Conservation (phyloP, 306 rosid species). For the Corylus avellana region DNA sequence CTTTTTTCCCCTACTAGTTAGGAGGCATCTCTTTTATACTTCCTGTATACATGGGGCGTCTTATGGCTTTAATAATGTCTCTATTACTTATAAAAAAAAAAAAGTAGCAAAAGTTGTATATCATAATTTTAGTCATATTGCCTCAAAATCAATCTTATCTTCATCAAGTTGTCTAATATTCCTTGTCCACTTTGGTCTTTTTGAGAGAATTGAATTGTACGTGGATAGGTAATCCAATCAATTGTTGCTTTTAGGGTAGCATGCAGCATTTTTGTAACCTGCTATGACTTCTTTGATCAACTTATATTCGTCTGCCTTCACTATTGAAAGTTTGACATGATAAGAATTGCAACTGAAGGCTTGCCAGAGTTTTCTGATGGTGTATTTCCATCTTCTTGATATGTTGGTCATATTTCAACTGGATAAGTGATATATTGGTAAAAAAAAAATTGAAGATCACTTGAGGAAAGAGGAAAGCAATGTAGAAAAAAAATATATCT, state of each 20-base stretch:
- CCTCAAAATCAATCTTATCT: background rate
- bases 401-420: background rate
- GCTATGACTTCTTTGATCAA: background rate
- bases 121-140: background rate
- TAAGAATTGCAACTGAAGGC: background rate
- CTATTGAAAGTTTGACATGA: background rate
- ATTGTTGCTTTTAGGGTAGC: background rate
- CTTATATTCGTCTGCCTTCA: background rate
- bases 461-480: background rate
- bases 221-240: background rate
- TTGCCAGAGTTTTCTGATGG: background rate
- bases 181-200: background rate
- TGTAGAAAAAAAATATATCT: background rate
- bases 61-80: too few species aligned
- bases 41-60: too few species aligned
- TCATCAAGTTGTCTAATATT: background rate
- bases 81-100: too few species aligned
- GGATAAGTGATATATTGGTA: background rate
- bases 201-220: background rate
- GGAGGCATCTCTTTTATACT: too few species aligned
- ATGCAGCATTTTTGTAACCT: background rate
- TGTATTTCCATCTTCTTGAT: background rate
- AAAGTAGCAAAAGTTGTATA: background rate
- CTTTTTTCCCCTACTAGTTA: too few species aligned
- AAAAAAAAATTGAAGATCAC: background rate